Base-by-base conservation (phyloP, 345 rosid genomes). In the Rhizophora mangle region DNA sequence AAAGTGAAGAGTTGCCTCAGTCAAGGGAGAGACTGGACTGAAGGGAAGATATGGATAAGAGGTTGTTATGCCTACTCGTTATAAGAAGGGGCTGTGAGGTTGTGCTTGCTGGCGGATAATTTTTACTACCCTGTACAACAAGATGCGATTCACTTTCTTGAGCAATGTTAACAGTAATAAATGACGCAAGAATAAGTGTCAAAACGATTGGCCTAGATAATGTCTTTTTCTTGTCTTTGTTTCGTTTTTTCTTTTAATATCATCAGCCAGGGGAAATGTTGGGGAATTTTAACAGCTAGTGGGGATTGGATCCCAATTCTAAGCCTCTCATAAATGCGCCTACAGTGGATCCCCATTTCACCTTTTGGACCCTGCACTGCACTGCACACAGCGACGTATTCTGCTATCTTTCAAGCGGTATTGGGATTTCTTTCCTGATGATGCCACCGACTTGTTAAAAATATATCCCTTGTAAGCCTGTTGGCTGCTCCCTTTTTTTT, bases 61-160 rank as follows among this genome's bases (percentile, higher is more conserved):
- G 83, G 78, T 30, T 34, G 78, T 30, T 34, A 72, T 60, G 80
- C 63, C 70, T 61, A 79, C 79, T 73, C 68, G 81, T 87, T 85
- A 77, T 83, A 85, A 65, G 69, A 71, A 57, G 63, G 18, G 52
- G 67, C 34, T 75, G 78, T 65, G 73, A 79, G 72, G 18, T 64
- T 72, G 22, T 24, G 81, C 85, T 78, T 83, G 81, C 82, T 78
- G 89, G 80, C 54, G 78, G 80, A 76, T 83, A 60, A n/a, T 53
- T n/a, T 53, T 53, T 6, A 60, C 60, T 52, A 55, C 53, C n/a
- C 9, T 10, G 24, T 24, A 65, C 37, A 63, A 68, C 16, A 70
- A 79, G 70, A 75, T 74, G 72, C 58, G 86, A 81, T 78, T 78
- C 80, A 69, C 76, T 79, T 75, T 58, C 73, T 67, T 72, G 68